A percentile compares a stretch with the other conserved stretches of the same genome.
Conservation (phyloP, 208 protist species). For the Balamuthia mandrillaris region DNA sequence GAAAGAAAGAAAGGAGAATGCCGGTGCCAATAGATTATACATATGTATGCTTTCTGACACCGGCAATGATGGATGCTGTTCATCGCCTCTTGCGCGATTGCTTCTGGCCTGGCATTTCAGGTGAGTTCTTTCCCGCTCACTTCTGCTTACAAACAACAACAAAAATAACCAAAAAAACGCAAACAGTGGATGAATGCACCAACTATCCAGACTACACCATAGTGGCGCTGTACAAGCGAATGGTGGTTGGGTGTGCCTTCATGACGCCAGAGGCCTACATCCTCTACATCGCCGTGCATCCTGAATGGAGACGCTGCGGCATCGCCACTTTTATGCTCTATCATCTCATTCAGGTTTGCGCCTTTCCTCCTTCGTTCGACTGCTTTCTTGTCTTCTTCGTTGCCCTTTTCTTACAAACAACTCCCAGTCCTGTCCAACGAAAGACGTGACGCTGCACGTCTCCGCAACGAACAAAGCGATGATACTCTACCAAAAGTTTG, state of each 20-base stretch:
- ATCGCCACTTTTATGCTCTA: slow-evolving; percentile 66
- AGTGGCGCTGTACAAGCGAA: slow-evolving; percentile 43
- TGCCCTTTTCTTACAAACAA: too few relatives aligned
- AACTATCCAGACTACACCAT: slow-evolving; percentile 66
- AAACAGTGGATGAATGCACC: slow-evolving; percentile 50
- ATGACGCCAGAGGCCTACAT: slow-evolving; percentile 65
- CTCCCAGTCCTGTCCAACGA: slow-evolving; percentile 12
- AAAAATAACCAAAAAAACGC: background rate
- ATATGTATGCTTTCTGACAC: slow-evolving; percentile 53
- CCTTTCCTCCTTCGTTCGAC: too few relatives aligned
- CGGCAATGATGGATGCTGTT: slow-evolving; percentile 18
- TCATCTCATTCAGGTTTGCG: slow-evolving; percentile 53
- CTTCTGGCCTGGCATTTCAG: slow-evolving; percentile 65
- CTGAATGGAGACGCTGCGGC: slow-evolving; percentile 54
- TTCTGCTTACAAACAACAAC: background rate
- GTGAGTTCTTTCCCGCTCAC: background rate
- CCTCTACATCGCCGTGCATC: slow-evolving; percentile 57
- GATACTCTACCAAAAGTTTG: slow-evolving; percentile 69
- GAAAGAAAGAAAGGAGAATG: background rate
- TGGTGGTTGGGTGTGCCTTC: slow-evolving; percentile 63
- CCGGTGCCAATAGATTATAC: slow-evolving; percentile 55
- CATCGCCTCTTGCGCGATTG: slow-evolving; percentile 42
- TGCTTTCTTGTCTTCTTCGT: slow-evolving; percentile 5
- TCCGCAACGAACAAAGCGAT: slow-evolving; percentile 62
- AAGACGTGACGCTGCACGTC: slow-evolving; percentile 65